Base-by-base conservation (phyloP, 2,329 filamentous ascomycete species). In the Sarocladium oryzae region DNA sequence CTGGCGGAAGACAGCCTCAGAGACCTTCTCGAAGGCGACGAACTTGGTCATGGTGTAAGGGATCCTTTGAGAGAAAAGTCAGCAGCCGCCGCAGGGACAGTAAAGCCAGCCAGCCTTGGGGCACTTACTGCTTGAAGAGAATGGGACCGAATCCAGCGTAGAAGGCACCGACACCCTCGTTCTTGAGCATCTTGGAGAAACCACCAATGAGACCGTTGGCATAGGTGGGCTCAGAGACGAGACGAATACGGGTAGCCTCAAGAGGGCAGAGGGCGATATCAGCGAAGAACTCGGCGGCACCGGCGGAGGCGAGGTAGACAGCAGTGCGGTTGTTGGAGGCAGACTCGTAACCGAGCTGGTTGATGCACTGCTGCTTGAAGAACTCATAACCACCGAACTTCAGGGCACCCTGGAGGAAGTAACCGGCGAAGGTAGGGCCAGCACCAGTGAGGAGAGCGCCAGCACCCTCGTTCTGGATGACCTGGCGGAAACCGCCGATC, bases 11-110 rank as follows among this genome's bases (percentile, higher is more conserved):
- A 88, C 70, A 60, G 77, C 64, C 77, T 93, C 89, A 63, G 83
- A 76, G 63, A 89, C 86, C 81, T 92, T 92, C 77, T 95, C 89
- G 81, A 82, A 93, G 64, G 91, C 89, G 72, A 92, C 89, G 77
- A 95, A 95, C 79, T 95, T 95, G 81, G 89, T 79, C 86, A 93
- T 91, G 71, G 89, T 95, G 79, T 95, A 95, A 58, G 89, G 89
- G 62, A 95, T 84, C 79, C 86, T 89, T 58, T 4, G 43, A 8
- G 32, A 8, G 32, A 24, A 28, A 43, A 53, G 55, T 65, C 51
- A 65, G 55, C 46, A 26, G 26, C 15, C n/a, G 24, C 16, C 35
- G 13, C 18, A 36, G n/a, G 43, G 16, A 41, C 10, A 36, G 46
- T 26, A 35, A 16, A 6, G 38, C 26, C 18, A 52, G 50, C 16